These are phyloP conservation scores for Citrus sp. DNA, from an alignment of 345 rosid species.

Conservation along the genomic window DNA sequence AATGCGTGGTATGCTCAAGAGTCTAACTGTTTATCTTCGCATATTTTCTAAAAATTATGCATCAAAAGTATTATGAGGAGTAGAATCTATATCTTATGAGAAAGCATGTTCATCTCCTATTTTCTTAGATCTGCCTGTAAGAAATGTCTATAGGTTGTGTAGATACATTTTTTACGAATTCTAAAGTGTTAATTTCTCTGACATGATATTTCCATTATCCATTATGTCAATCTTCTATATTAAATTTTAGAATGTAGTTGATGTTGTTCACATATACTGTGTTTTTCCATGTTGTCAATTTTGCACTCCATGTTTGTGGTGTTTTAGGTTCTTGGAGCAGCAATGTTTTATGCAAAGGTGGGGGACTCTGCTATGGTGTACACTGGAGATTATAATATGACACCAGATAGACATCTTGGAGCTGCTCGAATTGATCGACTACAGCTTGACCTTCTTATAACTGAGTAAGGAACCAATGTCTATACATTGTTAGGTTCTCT, in stretches of 20 bases:
- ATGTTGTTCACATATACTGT: background rate
- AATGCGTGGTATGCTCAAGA: background rate
- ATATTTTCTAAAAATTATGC: background rate
- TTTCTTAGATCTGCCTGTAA: background rate
- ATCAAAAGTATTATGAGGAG: background rate
- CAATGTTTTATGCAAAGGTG: constrained; percentile 94
- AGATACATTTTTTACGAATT: background rate
- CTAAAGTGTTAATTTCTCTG: background rate
- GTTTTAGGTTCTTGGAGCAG: constrained; percentile 91
- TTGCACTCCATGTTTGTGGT: constrained; percentile 7
- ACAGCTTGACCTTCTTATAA: constrained; percentile 80
- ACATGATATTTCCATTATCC: background rate
- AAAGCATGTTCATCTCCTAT: background rate
- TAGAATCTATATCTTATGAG: background rate
- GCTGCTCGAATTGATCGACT: constrained; percentile 91
- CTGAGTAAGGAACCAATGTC: constrained; percentile 59
- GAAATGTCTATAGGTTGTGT: background rate
- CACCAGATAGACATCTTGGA: constrained; percentile 98
- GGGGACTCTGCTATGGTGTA: constrained; percentile 85
- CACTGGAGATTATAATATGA: constrained; percentile 98
- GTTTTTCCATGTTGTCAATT: constrained; percentile 1
- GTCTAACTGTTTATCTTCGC: background rate
- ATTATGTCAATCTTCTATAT: background rate
- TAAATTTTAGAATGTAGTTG: background rate
- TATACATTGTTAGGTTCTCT: background rate